Evolutionary conservation across 2,329 filamentous ascomycete species (phyloP), one percentile per base, ranked within the genome.

Genomic region (Chalaropsis ovoidea): DNA sequence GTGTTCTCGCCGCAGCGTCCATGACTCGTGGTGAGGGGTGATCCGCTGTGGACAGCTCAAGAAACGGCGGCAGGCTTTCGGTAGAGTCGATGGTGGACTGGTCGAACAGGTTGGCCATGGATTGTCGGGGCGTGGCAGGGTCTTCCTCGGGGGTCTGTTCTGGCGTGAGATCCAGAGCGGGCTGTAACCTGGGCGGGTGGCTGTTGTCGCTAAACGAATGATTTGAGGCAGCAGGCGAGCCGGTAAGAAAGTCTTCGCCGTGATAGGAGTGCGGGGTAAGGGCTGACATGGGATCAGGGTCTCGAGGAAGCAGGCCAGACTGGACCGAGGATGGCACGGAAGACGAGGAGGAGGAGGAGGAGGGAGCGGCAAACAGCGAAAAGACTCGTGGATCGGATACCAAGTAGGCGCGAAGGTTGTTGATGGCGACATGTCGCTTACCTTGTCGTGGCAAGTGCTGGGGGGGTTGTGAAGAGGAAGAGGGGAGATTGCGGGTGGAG

Each of bases 331-430:
- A 74, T 1, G 86, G 84, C 1, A 85, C 86, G 5, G 80, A 80
- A 13, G 75, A n/a, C n/a, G n/a, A n/a, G n/a, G n/a, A n/a, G n/a
- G n/a, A n/a, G n/a, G n/a, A n/a, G n/a, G n/a, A 70, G 3, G 76
- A 77, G 3, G 77, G 74, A 4, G 62, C 47, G 13, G 81, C 80
- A 47, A 87, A 73, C 10, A 79, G 79, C 3, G 84, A 82, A 67
- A 89, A 88, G 47, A 84, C 80, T 60, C 83, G 84, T 19, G 84
- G 82, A 69, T 89, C 86, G 2, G 86, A 86, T 49, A 89, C 84
- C 35, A 89, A 73, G 69, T 81, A 82, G 15, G 85, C 86, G 24
- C 82, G 81, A 41, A 90, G 81, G 62, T 82, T 82, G 17, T 81
- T 80, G n/a, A 89, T 75, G 17, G 79, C 81, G 61, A 89, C 77